Evolutionary conservation across 257 asterid species (phyloP).

Genomic region (Linderniella brevidens): DNA sequence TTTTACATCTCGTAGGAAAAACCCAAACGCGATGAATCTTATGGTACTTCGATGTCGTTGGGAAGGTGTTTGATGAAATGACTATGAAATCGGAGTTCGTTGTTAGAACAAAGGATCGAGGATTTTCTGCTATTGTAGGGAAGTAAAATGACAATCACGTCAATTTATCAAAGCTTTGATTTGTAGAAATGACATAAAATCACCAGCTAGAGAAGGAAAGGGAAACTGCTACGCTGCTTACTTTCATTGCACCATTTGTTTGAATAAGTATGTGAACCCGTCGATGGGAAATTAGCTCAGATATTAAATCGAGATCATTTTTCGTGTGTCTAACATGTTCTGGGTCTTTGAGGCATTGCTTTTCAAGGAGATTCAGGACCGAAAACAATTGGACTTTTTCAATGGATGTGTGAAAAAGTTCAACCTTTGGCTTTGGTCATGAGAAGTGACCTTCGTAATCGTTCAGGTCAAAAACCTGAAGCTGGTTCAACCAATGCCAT

Average conservation of each 20-base stretch:
- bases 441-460: constrained; percentile 26
- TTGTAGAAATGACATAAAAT: not conserved
- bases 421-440: constrained; percentile 5
- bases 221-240: too few species aligned
- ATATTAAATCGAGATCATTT: too few species aligned
- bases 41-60: not conserved
- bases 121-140: not conserved
- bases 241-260: constrained; percentile 1
- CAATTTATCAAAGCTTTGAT: not conserved
- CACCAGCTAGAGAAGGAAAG: not conserved
- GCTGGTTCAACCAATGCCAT: constrained; percentile 10
- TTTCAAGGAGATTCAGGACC: too few species aligned
- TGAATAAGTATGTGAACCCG: too few species aligned
- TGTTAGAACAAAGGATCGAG: too few species aligned
- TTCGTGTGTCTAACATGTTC: too few species aligned
- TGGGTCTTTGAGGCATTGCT: too few species aligned
- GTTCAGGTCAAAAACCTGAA: constrained; percentile 17
- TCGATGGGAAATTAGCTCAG: too few species aligned
- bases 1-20: too few species aligned
- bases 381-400: constrained; percentile 9
- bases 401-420: constrained; percentile 15
- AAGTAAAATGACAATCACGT: not conserved
- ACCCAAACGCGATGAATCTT: not conserved
- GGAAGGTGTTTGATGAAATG: not conserved
- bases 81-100: too few species aligned